A percentile compares a stretch with the other conserved stretches of the same genome.
Evolutionary conservation across 306 rosid species (phyloP).

Genomic region (Oemleria cerasiformis): DNA sequence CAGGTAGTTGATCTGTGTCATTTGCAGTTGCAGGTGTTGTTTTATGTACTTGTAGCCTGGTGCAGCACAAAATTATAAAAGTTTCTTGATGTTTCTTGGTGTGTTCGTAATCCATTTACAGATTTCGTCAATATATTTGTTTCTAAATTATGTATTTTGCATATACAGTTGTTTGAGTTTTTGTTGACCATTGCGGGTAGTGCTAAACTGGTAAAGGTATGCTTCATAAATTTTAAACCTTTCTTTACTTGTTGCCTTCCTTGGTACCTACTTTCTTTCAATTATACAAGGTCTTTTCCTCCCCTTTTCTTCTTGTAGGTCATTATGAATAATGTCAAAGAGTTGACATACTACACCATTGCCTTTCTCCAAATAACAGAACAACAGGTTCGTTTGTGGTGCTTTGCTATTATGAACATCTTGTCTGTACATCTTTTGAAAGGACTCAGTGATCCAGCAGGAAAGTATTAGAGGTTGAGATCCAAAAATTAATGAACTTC

Average conservation of each 20-base stretch:
- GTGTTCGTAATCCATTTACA: neutral
- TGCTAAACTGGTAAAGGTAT: conserved; percentile 65
- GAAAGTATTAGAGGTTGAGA: neutral
- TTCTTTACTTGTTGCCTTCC: conserved; percentile 18
- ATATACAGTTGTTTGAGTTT: conserved; percentile 83
- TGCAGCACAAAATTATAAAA: neutral
- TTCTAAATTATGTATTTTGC: conserved; percentile 23
- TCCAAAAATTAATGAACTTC: neutral
- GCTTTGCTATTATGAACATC: neutral
- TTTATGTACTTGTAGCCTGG: neutral
- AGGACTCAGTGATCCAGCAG: neutral
- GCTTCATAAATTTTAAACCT: conserved; percentile 21
- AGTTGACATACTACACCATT: conserved; percentile 81
- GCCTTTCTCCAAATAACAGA: conserved; percentile 91
- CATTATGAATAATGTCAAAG: conserved; percentile 59
- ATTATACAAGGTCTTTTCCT: conserved; percentile 9
- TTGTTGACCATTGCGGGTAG: conserved; percentile 76
- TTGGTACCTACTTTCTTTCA: neutral
- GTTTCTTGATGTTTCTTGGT: neutral
- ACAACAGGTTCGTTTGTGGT: conserved; percentile 56
- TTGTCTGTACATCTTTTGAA: neutral
- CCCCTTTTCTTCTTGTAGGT: conserved; percentile 37
- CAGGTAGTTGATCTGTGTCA: conserved; percentile 53
- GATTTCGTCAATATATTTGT: conserved; percentile 5
- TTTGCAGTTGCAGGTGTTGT: neutral